Conservation (phyloP, 129 eudicot genomes). For the Erigeron canadensis region DNA sequence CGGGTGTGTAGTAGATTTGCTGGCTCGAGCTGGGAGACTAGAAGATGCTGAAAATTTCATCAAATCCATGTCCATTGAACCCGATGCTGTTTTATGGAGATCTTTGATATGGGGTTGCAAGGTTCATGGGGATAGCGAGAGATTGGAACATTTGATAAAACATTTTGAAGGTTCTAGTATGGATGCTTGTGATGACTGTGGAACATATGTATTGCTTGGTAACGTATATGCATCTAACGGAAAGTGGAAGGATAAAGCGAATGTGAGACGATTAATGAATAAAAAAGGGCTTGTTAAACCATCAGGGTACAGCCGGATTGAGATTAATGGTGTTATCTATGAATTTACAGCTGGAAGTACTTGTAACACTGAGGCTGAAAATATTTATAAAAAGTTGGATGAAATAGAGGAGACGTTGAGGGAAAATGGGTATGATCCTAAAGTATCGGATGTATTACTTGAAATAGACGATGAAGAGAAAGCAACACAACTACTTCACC, state of each 20-base stretch:
- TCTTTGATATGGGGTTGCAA: constrained; percentile 51
- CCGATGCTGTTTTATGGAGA: constrained; percentile 49
- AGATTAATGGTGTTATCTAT: constrained; percentile 31
- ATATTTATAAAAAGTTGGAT: constrained; percentile 32
- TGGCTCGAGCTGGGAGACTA: constrained; percentile 47
- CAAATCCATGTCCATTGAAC: constrained; percentile 43
- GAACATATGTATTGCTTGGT: constrained; percentile 37
- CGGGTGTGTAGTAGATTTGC: constrained; percentile 59
- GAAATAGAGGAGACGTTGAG: constrained; percentile 35
- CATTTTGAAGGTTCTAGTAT: constrained; percentile 28
- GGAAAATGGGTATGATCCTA: constrained; percentile 37
- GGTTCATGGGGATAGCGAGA: constrained; percentile 40
- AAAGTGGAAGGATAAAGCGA: constrained; percentile 49
- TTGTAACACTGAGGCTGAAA: constrained; percentile 32
- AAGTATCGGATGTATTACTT: constrained; percentile 39
- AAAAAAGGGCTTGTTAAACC: constrained; percentile 40
- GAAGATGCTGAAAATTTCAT: constrained; percentile 53
- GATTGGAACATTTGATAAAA: constrained; percentile 40
- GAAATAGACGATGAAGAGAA: constrained; percentile 51
- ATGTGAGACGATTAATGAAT: constrained; percentile 36
- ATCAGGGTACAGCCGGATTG: constrained; percentile 47
- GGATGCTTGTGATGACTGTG: constrained; percentile 36
- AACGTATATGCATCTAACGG: constrained; percentile 50
- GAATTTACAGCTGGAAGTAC: constrained; percentile 52
- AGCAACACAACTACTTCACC: constrained; percentile 46